phyloP scores from a whole-genome alignment of 306 rosid genomes.

The Chamaecrista fasciculata region DNA sequence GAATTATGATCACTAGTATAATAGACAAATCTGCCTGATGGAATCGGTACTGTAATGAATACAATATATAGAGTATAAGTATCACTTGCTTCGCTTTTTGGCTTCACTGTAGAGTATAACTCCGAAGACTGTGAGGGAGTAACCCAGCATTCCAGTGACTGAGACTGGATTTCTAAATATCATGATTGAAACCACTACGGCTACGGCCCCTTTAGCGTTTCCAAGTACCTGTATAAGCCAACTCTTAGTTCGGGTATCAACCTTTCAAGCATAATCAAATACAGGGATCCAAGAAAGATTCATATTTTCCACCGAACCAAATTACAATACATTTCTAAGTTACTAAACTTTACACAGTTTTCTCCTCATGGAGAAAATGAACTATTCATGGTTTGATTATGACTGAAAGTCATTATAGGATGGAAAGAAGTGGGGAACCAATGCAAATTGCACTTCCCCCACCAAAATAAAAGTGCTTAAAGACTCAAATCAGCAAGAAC shows the following conservation, averaged over 20 bases:
- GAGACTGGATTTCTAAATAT: conserved; percentile 96
- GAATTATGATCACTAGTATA: conserved; percentile 36
- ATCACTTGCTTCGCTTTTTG: conserved; percentile 92
- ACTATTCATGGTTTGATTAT: background rate
- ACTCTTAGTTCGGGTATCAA: conserved; percentile 18
- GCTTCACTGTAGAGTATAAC: conserved; percentile 94
- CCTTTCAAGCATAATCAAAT: background rate
- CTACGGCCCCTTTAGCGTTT: conserved; percentile 98
- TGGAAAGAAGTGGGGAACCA: background rate
- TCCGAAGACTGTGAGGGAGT: conserved; percentile 85
- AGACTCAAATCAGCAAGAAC: background rate
- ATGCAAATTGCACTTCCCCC: background rate
- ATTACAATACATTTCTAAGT: background rate
- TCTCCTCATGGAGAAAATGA: background rate
- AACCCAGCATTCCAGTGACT: conserved; percentile 98
- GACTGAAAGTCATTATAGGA: background rate
- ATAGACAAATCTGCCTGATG: conserved; percentile 40
- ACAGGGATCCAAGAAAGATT: background rate
- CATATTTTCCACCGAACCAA: background rate
- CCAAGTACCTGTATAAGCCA: conserved; percentile 82
- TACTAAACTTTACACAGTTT: background rate
- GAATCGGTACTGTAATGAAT: conserved; percentile 36
- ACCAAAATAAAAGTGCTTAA: background rate
- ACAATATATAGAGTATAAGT: conserved; percentile 28
- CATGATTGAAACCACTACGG: conserved; percentile 91